These are phyloP conservation scores for Betula pendula DNA, from an alignment of 306 rosid genomes.

Conservation along the genomic window DNA sequence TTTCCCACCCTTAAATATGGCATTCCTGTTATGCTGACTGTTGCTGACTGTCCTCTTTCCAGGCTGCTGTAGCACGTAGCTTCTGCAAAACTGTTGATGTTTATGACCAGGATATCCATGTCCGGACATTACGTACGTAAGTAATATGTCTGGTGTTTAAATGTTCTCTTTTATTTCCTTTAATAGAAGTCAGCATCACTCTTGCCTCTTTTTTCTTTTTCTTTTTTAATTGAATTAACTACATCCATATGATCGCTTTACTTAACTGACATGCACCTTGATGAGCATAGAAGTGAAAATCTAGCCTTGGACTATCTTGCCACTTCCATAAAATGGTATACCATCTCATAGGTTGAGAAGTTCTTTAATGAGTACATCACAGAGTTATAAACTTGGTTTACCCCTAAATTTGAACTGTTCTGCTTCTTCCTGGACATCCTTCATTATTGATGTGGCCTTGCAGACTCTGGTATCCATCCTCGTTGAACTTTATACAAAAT, in stretches of 20 bases:
- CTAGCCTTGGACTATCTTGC: background rate
- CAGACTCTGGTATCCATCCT: conserved; percentile 83
- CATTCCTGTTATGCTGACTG: conserved; percentile 21
- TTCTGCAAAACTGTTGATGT: conserved; percentile 73
- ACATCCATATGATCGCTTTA: conserved; percentile 9
- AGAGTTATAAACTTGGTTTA: background rate
- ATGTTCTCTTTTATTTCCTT: background rate
- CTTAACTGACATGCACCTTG: conserved; percentile 15
- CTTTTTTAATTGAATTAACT: background rate
- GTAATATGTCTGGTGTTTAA: conserved; percentile 24
- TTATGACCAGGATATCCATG: conserved; percentile 87
- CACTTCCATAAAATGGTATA: background rate
- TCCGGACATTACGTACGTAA: conserved; percentile 77
- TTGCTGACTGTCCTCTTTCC: conserved; percentile 32
- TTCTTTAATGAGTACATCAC: background rate
- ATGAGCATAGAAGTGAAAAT: background rate
- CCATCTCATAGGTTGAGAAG: conserved; percentile 1
- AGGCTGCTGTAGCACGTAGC: conserved; percentile 87
- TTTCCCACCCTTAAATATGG: conserved; percentile 15
- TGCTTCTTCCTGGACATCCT: background rate
- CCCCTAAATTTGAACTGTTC: background rate
- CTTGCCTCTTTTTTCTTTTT: background rate
- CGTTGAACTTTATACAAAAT: conserved; percentile 60
- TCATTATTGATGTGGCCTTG: conserved; percentile 23
- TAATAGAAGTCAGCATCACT: background rate